Conservation (phyloP, 306 rosid genomes). For the Bauhinia variegata region DNA sequence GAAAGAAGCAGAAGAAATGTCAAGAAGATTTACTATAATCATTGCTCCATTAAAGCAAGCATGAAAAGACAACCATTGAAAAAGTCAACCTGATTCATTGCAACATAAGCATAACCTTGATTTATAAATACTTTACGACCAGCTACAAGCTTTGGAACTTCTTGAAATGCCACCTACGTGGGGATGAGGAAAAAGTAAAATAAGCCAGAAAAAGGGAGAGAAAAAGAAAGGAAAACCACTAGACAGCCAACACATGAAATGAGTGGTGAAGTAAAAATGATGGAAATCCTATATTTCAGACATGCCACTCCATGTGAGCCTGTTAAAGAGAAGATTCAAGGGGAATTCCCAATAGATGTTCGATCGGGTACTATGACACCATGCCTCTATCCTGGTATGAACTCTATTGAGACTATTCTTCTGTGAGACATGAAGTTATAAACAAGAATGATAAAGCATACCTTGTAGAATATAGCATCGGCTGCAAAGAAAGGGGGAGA, state of each 20-base stretch:
- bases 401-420: background rate
- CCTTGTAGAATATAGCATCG: constrained; percentile 77
- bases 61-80: constrained; percentile 26
- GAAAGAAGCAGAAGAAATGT: constrained; percentile 31
- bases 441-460: constrained; percentile 32
- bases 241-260: constrained; percentile 17
- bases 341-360: constrained; percentile 5
- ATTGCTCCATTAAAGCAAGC: constrained; percentile 18
- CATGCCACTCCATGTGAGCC: constrained; percentile 1
- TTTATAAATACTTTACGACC: constrained; percentile 76
- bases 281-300: constrained; percentile 1
- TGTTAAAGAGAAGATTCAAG: background rate
- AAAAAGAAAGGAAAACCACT: constrained; percentile 1
- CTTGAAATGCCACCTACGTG: constrained; percentile 87
- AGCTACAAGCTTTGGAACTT: constrained; percentile 94
- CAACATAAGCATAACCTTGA: constrained; percentile 83
- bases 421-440: constrained; percentile 13
- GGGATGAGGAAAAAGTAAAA: constrained; percentile 21
- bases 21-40: constrained; percentile 18
- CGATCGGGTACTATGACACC: background rate
- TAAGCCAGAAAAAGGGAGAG: constrained; percentile 19
- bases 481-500: constrained; percentile 71
- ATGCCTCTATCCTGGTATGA: background rate
- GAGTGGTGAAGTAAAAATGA: constrained; percentile 4
- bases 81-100: constrained; percentile 76